Base-by-base conservation (phyloP, 2,329 filamentous ascomycete genomes). In the Phaeophleospora eucalypticola region DNA sequence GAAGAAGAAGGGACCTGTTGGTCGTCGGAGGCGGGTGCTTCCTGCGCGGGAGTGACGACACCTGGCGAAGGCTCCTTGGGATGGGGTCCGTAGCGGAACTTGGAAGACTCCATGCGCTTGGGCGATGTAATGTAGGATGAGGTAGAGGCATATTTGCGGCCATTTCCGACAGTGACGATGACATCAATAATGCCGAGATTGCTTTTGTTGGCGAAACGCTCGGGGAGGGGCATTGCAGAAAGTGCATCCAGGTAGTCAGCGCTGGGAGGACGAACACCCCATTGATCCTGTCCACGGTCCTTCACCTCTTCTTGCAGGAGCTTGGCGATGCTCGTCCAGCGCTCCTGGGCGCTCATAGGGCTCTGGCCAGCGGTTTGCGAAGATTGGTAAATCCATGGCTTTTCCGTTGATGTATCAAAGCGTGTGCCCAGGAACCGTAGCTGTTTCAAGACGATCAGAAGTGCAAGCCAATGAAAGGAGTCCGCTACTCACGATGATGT, bases 351-450 rank as follows among this genome's bases (percentile, higher is more conserved):
- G n/a, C 37, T 43, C 20, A 15, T 14, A 43, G 19, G 2, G 35
- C 41, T 9, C 46, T 41, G 19, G 47, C 46, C 4, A 47, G 21
- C 14, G 37, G 43, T 36, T 36, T 53, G 33, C 9, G 52, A 46
- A 53, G 19, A 57, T 7, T 66, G 47, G 19, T 76, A 61, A 2
- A 71, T 52, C 72, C 71, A 76, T 4, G 72, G 70, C 38, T 69
- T 67, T 56, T 76, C 74, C 2, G 65, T 51, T 41, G 71, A 60
- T 12, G 58, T 62, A 27, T 68, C 60, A 15, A 70, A 55, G 9
- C 71, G 62, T 9, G 53, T 64, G 12, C 73, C 73, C 4, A 65
- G 58, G 48, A 73, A 72, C 9, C 36, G 33, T 7, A 18, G 15
- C 12, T 35, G 16, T 14, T n/a, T 6, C 34, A 36, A 6, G 16